Base-by-base conservation (phyloP, 2,329 filamentous ascomycete species). In the Exophiala dermatitidis region DNA sequence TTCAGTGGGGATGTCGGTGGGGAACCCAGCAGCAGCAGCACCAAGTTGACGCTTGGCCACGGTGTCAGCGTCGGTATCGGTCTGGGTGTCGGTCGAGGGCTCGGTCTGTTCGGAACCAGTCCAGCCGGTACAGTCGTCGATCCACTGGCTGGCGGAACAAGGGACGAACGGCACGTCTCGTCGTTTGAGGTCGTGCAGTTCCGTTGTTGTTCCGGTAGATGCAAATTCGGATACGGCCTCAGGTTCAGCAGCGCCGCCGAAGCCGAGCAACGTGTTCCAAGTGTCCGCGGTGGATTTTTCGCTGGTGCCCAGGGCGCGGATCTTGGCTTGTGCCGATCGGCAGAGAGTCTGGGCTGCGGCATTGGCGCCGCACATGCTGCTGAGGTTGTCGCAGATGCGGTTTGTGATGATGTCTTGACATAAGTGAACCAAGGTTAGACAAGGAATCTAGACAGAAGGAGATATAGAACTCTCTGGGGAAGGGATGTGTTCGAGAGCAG, bases 351-450 rank as follows among this genome's bases (percentile, higher is more conserved):
- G 74, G 50, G 82, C 83, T 3, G 79, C 81, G 29, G 71, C 74
- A 64, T 82, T 82, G 49, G 83, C 83, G 37, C 73, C 71, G 70
- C 83, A 86, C 36, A 83, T 80, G 69, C 85, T 86, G 65, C 69
- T 76, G 54, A 86, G 75, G 71, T 85, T 81, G 68, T 86, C 83
- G 69, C 80, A 83, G 67, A 86, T 81, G 57, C 82, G 78, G 75
- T 84, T 85, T 66, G 82, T 84, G 73, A 86, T 86, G 73, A 86
- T 86, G 72, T 80, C 57, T 59, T 19, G 19, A 3, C 10, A 10
- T 2, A 2, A 7, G 19, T 19, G 19, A 19, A 19, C 19, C 19
- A 19, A 19, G 19, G 19, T 19, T 19, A 19, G 19, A 19, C 19
- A 19, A 19, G 19, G 19, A 19, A 19, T 19, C 19, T 19, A 19